Conservation (phyloP, 2,329 filamentous ascomycete species). For the Penicillium glabrum region DNA sequence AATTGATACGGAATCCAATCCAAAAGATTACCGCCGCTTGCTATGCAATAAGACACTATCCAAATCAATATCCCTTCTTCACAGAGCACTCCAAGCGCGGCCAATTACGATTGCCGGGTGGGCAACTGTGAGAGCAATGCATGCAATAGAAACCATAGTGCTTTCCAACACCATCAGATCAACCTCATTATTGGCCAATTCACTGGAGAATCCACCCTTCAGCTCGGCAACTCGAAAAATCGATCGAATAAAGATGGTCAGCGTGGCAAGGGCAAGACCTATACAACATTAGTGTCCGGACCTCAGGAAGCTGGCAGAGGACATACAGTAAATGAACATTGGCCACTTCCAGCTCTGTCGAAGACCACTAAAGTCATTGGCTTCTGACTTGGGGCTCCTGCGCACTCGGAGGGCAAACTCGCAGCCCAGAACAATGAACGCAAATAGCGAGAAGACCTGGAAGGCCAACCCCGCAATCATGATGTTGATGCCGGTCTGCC, state of each 20-base stretch:
- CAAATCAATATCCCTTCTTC: background rate
- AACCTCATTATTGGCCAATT: constrained; percentile 49
- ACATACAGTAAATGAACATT: constrained; percentile 8
- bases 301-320: background rate
- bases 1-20: no score
- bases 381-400: constrained; percentile 2
- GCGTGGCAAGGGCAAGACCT: constrained; percentile 28
- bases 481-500: constrained; percentile 12
- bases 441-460: constrained; percentile 15
- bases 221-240: constrained; percentile 53
- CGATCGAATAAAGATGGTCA: constrained; percentile 48
- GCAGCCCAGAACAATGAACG: constrained; percentile 13
- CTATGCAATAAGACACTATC: no score
- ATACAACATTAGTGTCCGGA: background rate
- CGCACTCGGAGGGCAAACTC: constrained; percentile 12
- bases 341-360: constrained; percentile 8
- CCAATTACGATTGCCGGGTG: constrained; percentile 9
- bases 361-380: background rate
- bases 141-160: constrained; percentile 44
- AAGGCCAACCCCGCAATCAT: constrained; percentile 17
- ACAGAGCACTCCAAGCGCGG: background rate
- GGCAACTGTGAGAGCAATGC: constrained; percentile 9
- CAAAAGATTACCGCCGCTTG: no score
- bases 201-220: constrained; percentile 46
- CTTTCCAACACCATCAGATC: constrained; percentile 54